Percentiles rank a stretch among this genome's conserved stretches.
Conservation (phyloP, 352 stramenopile genomes). For the Pythium sp. region DNA sequence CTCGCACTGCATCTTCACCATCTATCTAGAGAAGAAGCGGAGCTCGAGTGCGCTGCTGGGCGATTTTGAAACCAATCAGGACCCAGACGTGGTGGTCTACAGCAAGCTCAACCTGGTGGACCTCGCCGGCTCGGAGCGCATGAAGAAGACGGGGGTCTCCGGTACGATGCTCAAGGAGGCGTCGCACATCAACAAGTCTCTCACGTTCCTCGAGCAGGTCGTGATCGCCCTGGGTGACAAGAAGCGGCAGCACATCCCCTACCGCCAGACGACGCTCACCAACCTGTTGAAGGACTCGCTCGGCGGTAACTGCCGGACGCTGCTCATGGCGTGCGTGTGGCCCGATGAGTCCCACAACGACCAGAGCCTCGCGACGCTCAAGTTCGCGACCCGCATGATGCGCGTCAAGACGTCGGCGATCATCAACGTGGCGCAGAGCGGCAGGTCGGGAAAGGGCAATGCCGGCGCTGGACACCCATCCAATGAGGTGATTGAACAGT, state of each 20-base stretch:
- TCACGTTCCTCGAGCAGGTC: conserved; percentile 82
- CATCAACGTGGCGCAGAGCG: conserved; percentile 46
- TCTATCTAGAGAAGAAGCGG: conserved; percentile 60
- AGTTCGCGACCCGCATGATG: conserved; percentile 90
- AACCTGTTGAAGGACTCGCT: conserved; percentile 89
- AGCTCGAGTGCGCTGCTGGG: conserved; percentile 22
- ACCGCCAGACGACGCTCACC: conserved; percentile 92
- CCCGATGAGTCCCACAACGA: conserved; percentile 72
- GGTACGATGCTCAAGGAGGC: conserved; percentile 50
- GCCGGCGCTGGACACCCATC: conserved; percentile 18
- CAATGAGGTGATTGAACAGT: conserved; percentile 25
- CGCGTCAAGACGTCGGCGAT: conserved; percentile 77
- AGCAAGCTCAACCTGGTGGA: conserved; percentile 94
- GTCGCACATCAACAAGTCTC: conserved; percentile 67
- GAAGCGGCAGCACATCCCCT: conserved; percentile 90
- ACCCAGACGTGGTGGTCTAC: conserved; percentile 33
- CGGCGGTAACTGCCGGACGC: conserved; percentile 73
- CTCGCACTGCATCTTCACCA: conserved; percentile 80
- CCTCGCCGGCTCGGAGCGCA: conserved; percentile 92
- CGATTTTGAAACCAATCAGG: conserved; percentile 13
- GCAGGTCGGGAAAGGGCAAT: conserved; percentile 2
- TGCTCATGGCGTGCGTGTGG: conserved; percentile 86
- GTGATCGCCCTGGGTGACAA: conserved; percentile 89
- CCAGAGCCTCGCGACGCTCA: conserved; percentile 89
- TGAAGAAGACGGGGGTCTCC: conserved; percentile 68